Base-by-base conservation (phyloP, 495 filamentous ascomycete species). In the Staphylotrichum tortipilum region DNA sequence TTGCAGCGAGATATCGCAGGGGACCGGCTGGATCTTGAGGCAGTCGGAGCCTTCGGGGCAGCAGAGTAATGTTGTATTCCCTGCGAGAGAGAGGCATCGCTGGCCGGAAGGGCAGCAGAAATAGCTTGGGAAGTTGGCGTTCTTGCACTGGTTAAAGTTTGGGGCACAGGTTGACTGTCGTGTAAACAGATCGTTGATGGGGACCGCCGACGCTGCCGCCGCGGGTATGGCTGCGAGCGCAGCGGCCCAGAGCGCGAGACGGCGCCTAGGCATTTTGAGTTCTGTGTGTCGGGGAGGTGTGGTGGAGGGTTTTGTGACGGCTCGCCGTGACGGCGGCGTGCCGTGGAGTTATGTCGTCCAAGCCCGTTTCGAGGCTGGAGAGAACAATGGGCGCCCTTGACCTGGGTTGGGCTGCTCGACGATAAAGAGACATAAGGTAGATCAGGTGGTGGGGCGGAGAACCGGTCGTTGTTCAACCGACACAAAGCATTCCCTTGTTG, bases 101-200 rank as follows among this genome's bases (percentile, higher is more conserved):
- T 78, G 68, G 3, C 62, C 67, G 15, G 71, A 56, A 7, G 79
- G 68, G 63, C 89, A 95, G 71, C 88, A 94, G 71, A 94, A 94
- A 61, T 78, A 70, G 33, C 70, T 68, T 2, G 87, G 85, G 14
- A 91, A 70, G 8, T 69, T 71, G 7, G 68, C 41, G 19, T 67
- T 60, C 3, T 71, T 64, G 60, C 86, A 90, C 47, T 65, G 66
- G 3, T 53, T 36, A 40, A 63, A 72, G 38, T 59, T 35, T 17
- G 56, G 54, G 24, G 63, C 56, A 47, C 63, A 58, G 33, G 63
- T 60, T 21, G 56, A 55, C 31, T 66, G 67, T 37, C 69, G 64
- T 30, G 37, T 43, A 56, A 72, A 59, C 26, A 74, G 29, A 11
- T 56, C 23, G 51, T 49, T 54, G 14, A 60, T 44, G 22, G 63